A percentile compares a stretch with the other conserved stretches of the same genome.
These are phyloP conservation scores for Podospora tetraspora DNA, from an alignment of 495 filamentous ascomycete species.

Conservation along the genomic window DNA sequence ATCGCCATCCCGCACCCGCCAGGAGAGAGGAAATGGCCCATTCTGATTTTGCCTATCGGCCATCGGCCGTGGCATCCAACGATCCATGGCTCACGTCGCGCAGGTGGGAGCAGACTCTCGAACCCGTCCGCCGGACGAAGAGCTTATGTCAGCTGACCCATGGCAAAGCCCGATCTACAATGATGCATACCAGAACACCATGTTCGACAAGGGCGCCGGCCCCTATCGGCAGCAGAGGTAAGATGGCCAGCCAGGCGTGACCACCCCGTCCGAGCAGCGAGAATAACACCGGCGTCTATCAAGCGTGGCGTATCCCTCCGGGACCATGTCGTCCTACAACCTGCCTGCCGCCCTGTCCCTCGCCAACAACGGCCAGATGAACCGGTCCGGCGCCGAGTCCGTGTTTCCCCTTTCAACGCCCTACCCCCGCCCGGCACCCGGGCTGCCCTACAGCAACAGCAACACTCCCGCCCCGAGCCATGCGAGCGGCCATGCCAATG, in stretches of 20 bases:
- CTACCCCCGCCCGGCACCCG: constrained; percentile 34
- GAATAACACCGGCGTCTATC: constrained; percentile 36
- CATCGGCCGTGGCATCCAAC: constrained; percentile 35
- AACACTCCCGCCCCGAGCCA: constrained; percentile 8
- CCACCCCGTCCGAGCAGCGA: constrained; percentile 28
- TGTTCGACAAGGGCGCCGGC: constrained; percentile 31
- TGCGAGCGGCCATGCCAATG: constrained; percentile 13
- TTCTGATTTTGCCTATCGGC: constrained; percentile 39
- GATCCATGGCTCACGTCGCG: constrained; percentile 43
- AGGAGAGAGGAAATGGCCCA: constrained; percentile 34
- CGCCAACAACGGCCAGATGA: constrained; percentile 18
- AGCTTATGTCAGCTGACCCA: constrained; percentile 29
- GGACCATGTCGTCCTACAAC: constrained; percentile 35
- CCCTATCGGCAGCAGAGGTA: constrained; percentile 44
- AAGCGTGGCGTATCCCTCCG: constrained; percentile 40
- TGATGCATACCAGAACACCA: constrained; percentile 31
- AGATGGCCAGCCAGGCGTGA: constrained; percentile 28
- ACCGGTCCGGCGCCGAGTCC: constrained; percentile 30
- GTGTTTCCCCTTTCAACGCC: constrained; percentile 28
- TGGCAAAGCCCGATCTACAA: constrained; percentile 39
- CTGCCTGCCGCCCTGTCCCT: constrained; percentile 25
- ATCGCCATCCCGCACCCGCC: constrained; percentile 6
- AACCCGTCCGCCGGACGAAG: constrained; percentile 16
- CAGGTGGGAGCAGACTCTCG: constrained; percentile 43
- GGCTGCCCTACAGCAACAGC: constrained; percentile 23